Evolutionary conservation across 2,329 filamentous ascomycete genomes (phyloP), one percentile per base, ranked within the genome.

Genomic region (Xylariaceae sp.): DNA sequence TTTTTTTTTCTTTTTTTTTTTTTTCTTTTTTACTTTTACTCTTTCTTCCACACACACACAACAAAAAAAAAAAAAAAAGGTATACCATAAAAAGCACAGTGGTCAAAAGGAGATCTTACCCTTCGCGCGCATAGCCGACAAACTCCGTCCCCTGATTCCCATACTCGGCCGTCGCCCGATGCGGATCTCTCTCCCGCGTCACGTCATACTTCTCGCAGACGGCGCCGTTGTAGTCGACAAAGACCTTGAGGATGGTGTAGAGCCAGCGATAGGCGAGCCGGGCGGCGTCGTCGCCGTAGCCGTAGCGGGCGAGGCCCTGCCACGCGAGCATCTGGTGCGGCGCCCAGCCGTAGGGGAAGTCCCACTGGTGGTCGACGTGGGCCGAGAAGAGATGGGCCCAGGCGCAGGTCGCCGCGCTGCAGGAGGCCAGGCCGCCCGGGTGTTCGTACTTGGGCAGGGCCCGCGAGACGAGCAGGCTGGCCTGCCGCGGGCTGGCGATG

Each of bases 211-310:
- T 55, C 47, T 55, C 53, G 41, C 47, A 55, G 11, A 55, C 47
- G 7, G 41, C 47, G n/a, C 53, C 53, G 35, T 55, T 51, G 31
- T 50, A 51, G 27, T 55, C 53, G 1, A 55, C 53, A n/a, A 55
- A 55, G 47, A 47, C 48, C 26, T 50, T 55, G 12, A 55, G n/a
- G 4, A 55, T 12, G 3, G 53, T 55, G 26, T 51, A 51, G 12
- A 55, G 53, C 53, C 53, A 55, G 8, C 53, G 53, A 47, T 55
- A 55, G 6, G 53, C 53, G 3, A 55, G 41, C 9, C 53, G 53
- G 27, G 12, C 26, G 8, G 53, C 53, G 9, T 50, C 42, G 3
- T 35, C 34, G 8, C 6, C 19, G 27, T 44, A 55, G 6, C 53
- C 53, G n/a, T 55, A 55, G 1, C 32, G 41, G 12, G 47, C 42